Evolutionary conservation across 2,329 filamentous ascomycete species (phyloP), one percentile per base, ranked within the genome.

Genomic region (Aspergillus luchuensis): DNA sequence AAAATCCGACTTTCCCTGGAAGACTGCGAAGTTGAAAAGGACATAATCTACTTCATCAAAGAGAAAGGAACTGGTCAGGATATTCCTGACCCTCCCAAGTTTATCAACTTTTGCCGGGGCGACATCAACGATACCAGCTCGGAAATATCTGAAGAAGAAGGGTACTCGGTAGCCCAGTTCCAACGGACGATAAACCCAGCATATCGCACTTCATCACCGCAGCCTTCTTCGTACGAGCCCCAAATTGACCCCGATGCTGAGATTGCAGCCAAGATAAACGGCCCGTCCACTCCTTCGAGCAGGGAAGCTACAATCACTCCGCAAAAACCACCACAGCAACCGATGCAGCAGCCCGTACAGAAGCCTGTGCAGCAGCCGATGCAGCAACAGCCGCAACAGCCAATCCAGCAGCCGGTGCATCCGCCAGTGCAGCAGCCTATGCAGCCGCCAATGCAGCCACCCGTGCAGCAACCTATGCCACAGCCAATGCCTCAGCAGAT

Each of bases 21-120:
- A 79, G 91, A 91, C 71, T 96, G 96, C 79, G 95, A 99, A 70
- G 95, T 99, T 2, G 93, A 97, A 75, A 96, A 94, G 75, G 96
- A 99, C 74, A 97, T 99, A 64, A 80, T 87, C 21, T 81, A 78
- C 64, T 99, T 99, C 80, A 99, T 99, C 78, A 89, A 85, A 64
- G 92, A 96, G 51, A 86, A 80, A 65, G 94, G 94, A 21, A 99
- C 95, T 2, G 93, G 95, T 5, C 94, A 98, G 76, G 96, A 99
- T 75, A 99, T 99, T 50, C 96, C 95, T 1, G 95, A 97, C 75
- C 87, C 95, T 23, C 95, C 95, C 47, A 97, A 92, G 76, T 99
- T 97, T 76, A 97, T 99, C 86, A 97, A 99, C 81, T 99, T 98
- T 76, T 96, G 92, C 75, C 89, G 95, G 10, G 95, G 94, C 74